Base-by-base conservation (phyloP, 768 basidiomycete species). In the Botryobasidium botryosum region DNA sequence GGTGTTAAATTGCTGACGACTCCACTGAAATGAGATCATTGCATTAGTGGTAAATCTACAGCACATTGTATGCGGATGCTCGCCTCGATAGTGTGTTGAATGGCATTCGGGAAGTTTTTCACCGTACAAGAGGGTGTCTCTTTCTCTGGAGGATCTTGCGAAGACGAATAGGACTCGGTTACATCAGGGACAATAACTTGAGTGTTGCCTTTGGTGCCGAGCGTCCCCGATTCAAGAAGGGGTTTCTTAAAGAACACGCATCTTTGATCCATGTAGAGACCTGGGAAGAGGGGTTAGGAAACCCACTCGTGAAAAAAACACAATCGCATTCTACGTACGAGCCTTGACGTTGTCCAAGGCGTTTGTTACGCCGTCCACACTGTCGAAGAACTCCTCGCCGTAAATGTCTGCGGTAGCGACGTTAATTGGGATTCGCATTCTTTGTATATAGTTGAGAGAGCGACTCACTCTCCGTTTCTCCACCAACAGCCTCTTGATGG, bases 131-230 rank as follows among this genome's bases (percentile, higher is more conserved):
- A 85, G 20, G 94, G 84, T 1, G 90, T 79, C 57, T 91, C 82
- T 63, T 94, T 97, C 65, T 99, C 94, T 6, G 94, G 94, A 36
- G 94, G 94, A 59, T 99, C 94, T 62, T 97, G 94, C 12, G 91
- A 96, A 6, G 90, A 92, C 12, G 84, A 79, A 61, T 99, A 99
- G 15, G 87, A 92, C 62, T 99, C 94, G 12, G 92, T 94, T 32
- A 96, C 52, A 60, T 94, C 74, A 18, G 92, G 94, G 40, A 96
- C 72, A 46, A 99, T 71, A 51, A 97, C 88, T 63, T 99, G 94
- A 4, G 80, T 78, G 61, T 97, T 99, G 51, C 88, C 94, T 64
- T 97, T 96, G 29, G 94, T 99, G 43, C 94, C 94, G 49, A 99
- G 74, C 15, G 94, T 99, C 6, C 94, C 94, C 12, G 94, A 96